These are phyloP conservation scores for Candida rishiriensis DNA, from an alignment of 805 yeast species.

Conservation along the genomic window DNA sequence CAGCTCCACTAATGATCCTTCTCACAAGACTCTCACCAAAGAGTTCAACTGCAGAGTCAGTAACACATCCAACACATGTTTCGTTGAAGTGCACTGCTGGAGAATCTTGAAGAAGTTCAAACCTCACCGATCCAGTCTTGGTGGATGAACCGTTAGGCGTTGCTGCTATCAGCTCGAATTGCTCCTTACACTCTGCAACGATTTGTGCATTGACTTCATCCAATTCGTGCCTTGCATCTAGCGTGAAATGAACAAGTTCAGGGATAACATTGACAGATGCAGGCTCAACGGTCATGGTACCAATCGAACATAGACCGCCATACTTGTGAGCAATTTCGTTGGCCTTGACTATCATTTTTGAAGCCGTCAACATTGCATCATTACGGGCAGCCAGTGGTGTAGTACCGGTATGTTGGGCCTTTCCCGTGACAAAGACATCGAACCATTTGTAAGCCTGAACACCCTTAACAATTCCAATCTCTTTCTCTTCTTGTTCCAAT, in stretches of 20 bases:
- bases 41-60: slow-evolving; percentile 45
- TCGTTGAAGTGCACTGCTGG: slow-evolving; percentile 55
- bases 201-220: slow-evolving; percentile 40
- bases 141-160: slow-evolving; percentile 29
- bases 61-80: slow-evolving; percentile 47
- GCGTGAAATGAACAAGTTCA: slow-evolving; percentile 50
- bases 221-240: slow-evolving; percentile 55
- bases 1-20: slow-evolving; percentile 63
- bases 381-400: slow-evolving; percentile 59
- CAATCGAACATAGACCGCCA: slow-evolving; percentile 55
- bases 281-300: slow-evolving; percentile 53
- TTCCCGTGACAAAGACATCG: slow-evolving; percentile 52
- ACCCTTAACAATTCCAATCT: slow-evolving; percentile 62
- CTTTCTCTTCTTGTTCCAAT: slow-evolving; percentile 49
- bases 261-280: slow-evolving; percentile 67
- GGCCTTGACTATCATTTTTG: slow-evolving; percentile 52
- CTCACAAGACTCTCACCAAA: slow-evolving; percentile 41
- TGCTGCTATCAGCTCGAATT: slow-evolving; percentile 33
- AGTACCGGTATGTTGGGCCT: slow-evolving; percentile 71
- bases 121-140: slow-evolving; percentile 33
- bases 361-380: slow-evolving; percentile 57
- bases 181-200: slow-evolving; percentile 34
- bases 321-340: slow-evolving; percentile 49
- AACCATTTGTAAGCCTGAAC: slow-evolving; percentile 67
- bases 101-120: slow-evolving; percentile 43